A percentile compares a stretch with the other conserved stretches of the same genome.
phyloP scores from a whole-genome alignment of 805 yeast genomes.

The Metschnikowia santaceciliae region DNA sequence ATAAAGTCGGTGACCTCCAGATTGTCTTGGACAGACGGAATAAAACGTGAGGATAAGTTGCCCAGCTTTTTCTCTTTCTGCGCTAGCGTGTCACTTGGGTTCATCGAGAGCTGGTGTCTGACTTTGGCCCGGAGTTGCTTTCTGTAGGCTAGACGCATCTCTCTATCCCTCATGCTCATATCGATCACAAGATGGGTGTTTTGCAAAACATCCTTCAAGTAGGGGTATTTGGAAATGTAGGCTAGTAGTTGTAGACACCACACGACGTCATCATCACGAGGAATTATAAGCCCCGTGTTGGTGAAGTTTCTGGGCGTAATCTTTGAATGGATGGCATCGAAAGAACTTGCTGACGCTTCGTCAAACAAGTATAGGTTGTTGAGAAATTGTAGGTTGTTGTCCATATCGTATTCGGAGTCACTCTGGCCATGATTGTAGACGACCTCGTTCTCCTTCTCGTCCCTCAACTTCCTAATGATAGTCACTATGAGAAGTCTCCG shows the following conservation, averaged over 20 bases:
- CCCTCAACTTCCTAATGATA: slow-evolving; percentile 34
- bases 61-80: slow-evolving; percentile 20
- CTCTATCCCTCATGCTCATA: slow-evolving; percentile 46
- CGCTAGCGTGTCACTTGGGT: slow-evolving; percentile 30
- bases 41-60: neutral
- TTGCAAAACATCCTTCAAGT: slow-evolving; percentile 69
- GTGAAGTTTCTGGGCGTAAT: slow-evolving; percentile 37
- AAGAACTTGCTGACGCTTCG: slow-evolving; percentile 22
- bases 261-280: slow-evolving; percentile 87
- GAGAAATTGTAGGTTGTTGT: slow-evolving; percentile 37
- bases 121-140: slow-evolving; percentile 31
- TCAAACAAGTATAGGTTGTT: slow-evolving; percentile 40
- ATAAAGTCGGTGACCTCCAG: slow-evolving; percentile 9
- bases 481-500: slow-evolving; percentile 33
- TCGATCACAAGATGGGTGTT: slow-evolving; percentile 71
- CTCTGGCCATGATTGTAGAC: slow-evolving; percentile 19
- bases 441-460: slow-evolving; percentile 33
- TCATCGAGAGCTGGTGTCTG: slow-evolving; percentile 27
- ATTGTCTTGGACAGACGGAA: slow-evolving; percentile 3
- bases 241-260: slow-evolving; percentile 93
- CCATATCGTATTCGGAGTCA: slow-evolving; percentile 38
- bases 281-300: slow-evolving; percentile 70
- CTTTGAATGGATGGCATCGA: slow-evolving; percentile 26
- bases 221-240: slow-evolving; percentile 86
- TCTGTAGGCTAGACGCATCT: slow-evolving; percentile 33